These are phyloP conservation scores for Gorgonomyces haynaldii DNA, from an alignment of 192 early-diverging fungal species.

Conservation along the genomic window DNA sequence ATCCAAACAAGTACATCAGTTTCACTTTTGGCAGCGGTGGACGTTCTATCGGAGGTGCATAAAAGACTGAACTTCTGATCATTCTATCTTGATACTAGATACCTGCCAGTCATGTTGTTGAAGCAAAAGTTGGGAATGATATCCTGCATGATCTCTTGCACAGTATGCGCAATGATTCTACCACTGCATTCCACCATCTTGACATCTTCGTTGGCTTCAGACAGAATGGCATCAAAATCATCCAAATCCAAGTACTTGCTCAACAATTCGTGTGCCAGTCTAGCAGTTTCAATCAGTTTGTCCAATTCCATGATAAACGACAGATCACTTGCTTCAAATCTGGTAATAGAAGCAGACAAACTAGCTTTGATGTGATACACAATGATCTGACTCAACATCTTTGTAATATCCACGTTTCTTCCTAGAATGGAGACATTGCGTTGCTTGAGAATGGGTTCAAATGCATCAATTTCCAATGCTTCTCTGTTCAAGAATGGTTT, in stretches of 20 bases:
- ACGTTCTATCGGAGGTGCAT: slow-evolving; percentile 10
- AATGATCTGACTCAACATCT: slow-evolving; percentile 27
- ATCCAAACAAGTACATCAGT: slow-evolving; percentile 28
- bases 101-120: slow-evolving; percentile 20
- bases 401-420: slow-evolving; percentile 24
- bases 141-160: slow-evolving; percentile 53
- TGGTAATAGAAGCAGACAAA: slow-evolving; percentile 30
- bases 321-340: slow-evolving; percentile 32
- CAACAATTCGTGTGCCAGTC: slow-evolving; percentile 28
- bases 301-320: slow-evolving; percentile 35
- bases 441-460: slow-evolving; percentile 23
- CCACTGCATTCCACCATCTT: slow-evolving; percentile 16
- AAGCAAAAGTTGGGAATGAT: slow-evolving; percentile 45
- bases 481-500: slow-evolving; percentile 4
- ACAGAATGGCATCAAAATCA: slow-evolving; percentile 33
- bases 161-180: slow-evolving; percentile 33
- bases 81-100: slow-evolving; percentile 13
- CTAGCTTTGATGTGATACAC: slow-evolving; percentile 26
- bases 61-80: slow-evolving; percentile 18
- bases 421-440: slow-evolving; percentile 19
- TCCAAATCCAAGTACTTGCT: slow-evolving; percentile 22
- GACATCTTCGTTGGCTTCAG: slow-evolving; percentile 30
- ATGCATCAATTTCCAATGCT: slow-evolving; percentile 11
- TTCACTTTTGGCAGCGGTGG: slow-evolving; percentile 24
- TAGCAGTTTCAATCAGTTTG: slow-evolving; percentile 18